Base-by-base conservation (phyloP, 495 filamentous ascomycete genomes). In the Penicillium coffeae region DNA sequence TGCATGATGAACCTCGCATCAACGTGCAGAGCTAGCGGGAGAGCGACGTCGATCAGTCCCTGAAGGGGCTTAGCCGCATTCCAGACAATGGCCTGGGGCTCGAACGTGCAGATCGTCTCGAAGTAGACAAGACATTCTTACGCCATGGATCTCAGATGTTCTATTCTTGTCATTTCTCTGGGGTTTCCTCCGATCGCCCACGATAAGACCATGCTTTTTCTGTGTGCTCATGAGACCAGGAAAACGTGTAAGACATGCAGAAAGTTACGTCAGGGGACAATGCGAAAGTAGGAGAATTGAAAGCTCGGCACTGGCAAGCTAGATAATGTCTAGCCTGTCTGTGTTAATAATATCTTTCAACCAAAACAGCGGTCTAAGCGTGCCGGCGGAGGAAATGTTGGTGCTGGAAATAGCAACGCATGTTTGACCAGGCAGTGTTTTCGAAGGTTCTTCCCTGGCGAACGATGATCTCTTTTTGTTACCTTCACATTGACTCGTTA, bases 161-260 rank as follows among this genome's bases (percentile, higher is more conserved):
- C 16, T 15, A 34, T 42, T 42, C 36, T 39, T 40, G 42, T 33
- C 52, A 43, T n/a, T 42, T 45, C 39, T 50, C 44, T 49, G 46
- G 38, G 42, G 21, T 36, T 7, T 16, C 20, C 41, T 42, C 18
- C 16, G 41, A 25, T 49, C 5, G 25, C 10, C 25, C 25, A 30
- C 25, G 25, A 30, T 30, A 10, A 30, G 4, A 30, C 25, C 25
- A 30, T 30, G 25, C 25, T 30, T 30, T 30, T 10, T 10, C n/a
- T n/a, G n/a, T 4, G 12, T 21, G 32, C 50, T 48, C 56, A 62
- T 52, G 43, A 42, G 45, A 47, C 45, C 27, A 45, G 1, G 10
- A 45, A 47, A 53, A 59, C 52, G 45, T 59, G 59, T 56, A 51
- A 62, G 59, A 62, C 56, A 62, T 51, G 47, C 59, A 62, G 50